Conservation (phyloP, 208 protist species). For the Leishmania martiniquensis region DNA sequence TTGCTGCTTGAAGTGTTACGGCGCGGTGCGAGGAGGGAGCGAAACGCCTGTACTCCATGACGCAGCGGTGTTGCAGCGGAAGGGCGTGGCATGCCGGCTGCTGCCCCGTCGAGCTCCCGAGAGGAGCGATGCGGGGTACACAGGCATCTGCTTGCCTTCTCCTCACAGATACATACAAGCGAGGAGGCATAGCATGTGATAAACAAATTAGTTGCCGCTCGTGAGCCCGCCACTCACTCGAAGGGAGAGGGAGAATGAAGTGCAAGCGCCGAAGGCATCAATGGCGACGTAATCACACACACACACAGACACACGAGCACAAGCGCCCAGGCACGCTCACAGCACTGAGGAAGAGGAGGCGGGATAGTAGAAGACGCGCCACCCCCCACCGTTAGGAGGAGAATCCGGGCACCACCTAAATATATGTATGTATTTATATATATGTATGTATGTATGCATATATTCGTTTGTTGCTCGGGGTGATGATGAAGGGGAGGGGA, state of each 20-base stretch:
- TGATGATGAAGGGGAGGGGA: background rate
- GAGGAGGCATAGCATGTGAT: background rate
- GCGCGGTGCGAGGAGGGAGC: background rate
- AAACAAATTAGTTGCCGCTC: background rate
- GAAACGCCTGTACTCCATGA: background rate
- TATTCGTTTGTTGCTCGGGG: too few relatives aligned
- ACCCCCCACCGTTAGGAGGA: too few relatives aligned
- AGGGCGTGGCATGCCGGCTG: too few relatives aligned
- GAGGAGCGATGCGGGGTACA: background rate
- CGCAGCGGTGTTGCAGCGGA: background rate
- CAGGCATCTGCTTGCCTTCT: background rate
- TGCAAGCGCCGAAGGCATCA: background rate
- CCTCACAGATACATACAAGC: conserved; percentile 1
- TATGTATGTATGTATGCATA: too few relatives aligned
- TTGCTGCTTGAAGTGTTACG: too few relatives aligned
- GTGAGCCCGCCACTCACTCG: background rate
- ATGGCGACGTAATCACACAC: background rate
- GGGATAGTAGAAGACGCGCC: too few relatives aligned
- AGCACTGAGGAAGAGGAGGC: too few relatives aligned
- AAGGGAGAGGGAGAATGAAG: background rate
- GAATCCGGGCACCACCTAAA: too few relatives aligned
- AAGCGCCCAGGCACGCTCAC: too few relatives aligned
- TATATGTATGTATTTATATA: too few relatives aligned
- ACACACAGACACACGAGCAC: too few relatives aligned
- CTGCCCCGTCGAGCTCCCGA: background rate